Percentiles rank a stretch among this genome's conserved stretches.
Conservation (phyloP, 192 early-diverging fungal species). For the Coemansia sp. region DNA sequence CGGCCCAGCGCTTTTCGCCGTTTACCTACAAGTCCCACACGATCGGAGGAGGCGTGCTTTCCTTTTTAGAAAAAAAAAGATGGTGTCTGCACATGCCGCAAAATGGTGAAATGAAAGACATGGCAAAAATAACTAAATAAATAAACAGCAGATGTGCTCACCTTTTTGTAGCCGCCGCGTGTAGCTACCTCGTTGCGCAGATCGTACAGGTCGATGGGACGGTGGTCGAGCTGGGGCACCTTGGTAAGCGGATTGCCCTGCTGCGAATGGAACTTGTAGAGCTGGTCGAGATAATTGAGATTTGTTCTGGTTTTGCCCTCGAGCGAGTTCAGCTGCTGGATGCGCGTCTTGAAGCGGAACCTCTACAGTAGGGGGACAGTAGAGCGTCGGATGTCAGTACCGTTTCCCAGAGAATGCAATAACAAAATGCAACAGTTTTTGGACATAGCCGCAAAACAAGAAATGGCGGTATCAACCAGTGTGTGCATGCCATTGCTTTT, state of each 20-base stretch:
- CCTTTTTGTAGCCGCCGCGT: conserved; percentile 70
- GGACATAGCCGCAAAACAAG: too few species aligned
- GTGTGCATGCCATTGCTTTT: too few species aligned
- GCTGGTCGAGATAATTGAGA: conserved; percentile 88
- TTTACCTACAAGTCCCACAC: conserved; percentile 60
- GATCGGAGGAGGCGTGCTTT: not conserved
- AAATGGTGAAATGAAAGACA: too few species aligned
- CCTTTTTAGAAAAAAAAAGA: not conserved
- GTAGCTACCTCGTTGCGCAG: conserved; percentile 79
- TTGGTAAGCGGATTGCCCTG: conserved; percentile 70
- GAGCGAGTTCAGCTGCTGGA: conserved; percentile 89
- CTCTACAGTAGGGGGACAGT: conserved; percentile 51
- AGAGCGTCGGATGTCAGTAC: too few species aligned
- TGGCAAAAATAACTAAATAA: too few species aligned
- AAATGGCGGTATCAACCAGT: conserved; percentile 10
- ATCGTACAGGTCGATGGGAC: conserved; percentile 80
- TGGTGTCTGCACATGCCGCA: too few species aligned
- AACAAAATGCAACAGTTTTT: conserved; percentile 7
- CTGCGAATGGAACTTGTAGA: conserved; percentile 85
- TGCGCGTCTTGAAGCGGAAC: conserved; percentile 87
- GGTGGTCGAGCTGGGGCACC: conserved; percentile 82
- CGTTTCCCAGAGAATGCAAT: conserved; percentile 21
- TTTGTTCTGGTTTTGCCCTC: conserved; percentile 84
- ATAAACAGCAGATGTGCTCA: not conserved
- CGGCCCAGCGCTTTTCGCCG: conserved; percentile 77